These are phyloP conservation scores for Solanum bulbocastanum DNA, from an alignment of 257 asterid genomes.

Conservation along the genomic window DNA sequence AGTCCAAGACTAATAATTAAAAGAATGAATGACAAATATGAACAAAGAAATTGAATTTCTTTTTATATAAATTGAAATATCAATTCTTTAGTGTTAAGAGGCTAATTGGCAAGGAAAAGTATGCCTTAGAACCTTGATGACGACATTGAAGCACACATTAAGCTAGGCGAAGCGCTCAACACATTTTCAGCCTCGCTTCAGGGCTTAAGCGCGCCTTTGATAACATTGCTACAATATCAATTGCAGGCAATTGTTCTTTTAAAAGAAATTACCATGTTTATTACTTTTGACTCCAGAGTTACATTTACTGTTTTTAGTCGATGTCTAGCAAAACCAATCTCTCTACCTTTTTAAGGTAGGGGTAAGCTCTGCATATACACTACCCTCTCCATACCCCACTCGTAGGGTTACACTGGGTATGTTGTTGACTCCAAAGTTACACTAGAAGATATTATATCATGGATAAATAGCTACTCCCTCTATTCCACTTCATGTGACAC, in stretches of 20 bases:
- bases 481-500: neutral
- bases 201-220: neutral
- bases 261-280: neutral
- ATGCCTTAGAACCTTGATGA: neutral
- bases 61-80: neutral
- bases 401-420: neutral
- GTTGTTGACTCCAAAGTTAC: neutral
- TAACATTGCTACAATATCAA: neutral
- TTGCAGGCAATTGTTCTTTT: neutral
- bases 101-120: neutral
- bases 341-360: neutral
- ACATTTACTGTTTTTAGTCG: neutral
- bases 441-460: neutral
- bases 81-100: neutral
- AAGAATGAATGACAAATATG: neutral
- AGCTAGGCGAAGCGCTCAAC: neutral
- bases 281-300: neutral
- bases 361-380: neutral
- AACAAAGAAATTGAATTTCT: neutral
- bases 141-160: neutral
- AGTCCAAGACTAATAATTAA: neutral
- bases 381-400: neutral
- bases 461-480: neutral
- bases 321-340: neutral
- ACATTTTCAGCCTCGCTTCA: neutral